Percentiles rank a stretch among this genome's conserved stretches.
Evolutionary conservation across 768 basidiomycete genomes (phyloP).

Genomic region (Boletus coccyginus): DNA sequence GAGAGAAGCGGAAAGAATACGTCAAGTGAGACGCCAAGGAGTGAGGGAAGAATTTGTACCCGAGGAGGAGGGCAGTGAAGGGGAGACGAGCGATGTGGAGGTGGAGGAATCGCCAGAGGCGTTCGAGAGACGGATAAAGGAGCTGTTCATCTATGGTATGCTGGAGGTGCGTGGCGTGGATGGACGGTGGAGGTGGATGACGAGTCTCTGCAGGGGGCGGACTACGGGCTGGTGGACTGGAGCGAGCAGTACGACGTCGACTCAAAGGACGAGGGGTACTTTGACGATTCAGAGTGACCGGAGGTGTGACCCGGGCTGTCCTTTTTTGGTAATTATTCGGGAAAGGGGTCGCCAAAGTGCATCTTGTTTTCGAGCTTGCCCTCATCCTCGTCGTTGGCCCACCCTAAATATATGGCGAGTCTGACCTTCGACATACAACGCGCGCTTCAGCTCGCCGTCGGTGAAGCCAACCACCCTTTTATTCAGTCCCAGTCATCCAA

Average conservation of each 20-base stretch:
- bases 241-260: constrained; percentile 60
- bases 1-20: constrained; percentile 61
- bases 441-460: constrained; percentile 50
- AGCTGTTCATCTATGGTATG: constrained; percentile 73
- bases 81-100: constrained; percentile 34
- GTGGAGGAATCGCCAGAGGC: constrained; percentile 45
- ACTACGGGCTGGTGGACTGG: constrained; percentile 77
- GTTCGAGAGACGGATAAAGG: constrained; percentile 63
- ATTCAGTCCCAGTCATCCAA: constrained; percentile 29
- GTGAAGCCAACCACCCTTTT: constrained; percentile 42
- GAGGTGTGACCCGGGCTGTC: constrained; percentile 1
- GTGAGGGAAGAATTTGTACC: constrained; percentile 49
- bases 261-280: constrained; percentile 58
- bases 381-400: constrained; percentile 39
- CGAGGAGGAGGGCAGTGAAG: constrained; percentile 58
- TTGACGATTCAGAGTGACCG: constrained; percentile 48
- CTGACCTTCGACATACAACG: constrained; percentile 46
- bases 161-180: constrained; percentile 52
- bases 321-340: constrained; percentile 20
- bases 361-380: constrained; percentile 33
- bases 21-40: constrained; percentile 42
- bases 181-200: neutral
- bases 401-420: constrained; percentile 38
- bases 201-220: constrained; percentile 46
- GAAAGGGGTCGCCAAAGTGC: neutral